phyloP scores from a whole-genome alignment of 75 land plant species.

The Selaginella tamariscina region DNA sequence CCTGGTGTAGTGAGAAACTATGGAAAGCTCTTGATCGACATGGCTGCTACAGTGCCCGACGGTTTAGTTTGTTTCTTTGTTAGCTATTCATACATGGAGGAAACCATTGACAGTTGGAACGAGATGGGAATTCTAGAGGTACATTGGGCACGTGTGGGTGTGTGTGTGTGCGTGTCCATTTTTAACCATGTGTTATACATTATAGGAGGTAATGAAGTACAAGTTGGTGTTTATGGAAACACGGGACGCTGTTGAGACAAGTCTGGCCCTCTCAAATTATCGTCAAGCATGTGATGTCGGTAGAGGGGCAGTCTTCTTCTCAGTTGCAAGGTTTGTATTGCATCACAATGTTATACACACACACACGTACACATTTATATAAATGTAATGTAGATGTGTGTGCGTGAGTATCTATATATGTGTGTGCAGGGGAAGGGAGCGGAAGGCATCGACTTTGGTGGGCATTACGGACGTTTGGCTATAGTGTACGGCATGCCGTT shows the following conservation, averaged over 20 bases:
- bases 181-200: background rate
- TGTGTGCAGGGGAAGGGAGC: slow-evolving; percentile 99
- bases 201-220: slow-evolving; percentile 98
- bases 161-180: background rate
- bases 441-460: slow-evolving; percentile 99
- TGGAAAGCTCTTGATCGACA: slow-evolving; percentile 86
- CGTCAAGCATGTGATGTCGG: slow-evolving; percentile 99
- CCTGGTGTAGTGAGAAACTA: slow-evolving; percentile 97
- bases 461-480: slow-evolving; percentile 95
- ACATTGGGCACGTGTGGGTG: background rate
- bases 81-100: slow-evolving; percentile 99
- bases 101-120: slow-evolving; percentile 92
- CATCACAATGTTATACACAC: slow-evolving; percentile 14
- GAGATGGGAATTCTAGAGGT: slow-evolving; percentile 96
- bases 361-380: too few species aligned
- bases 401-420: too few species aligned
- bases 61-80: slow-evolving; percentile 98
- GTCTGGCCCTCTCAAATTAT: slow-evolving; percentile 90
- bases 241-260: slow-evolving; percentile 96
- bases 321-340: slow-evolving; percentile 78
- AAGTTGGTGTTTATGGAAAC: slow-evolving; percentile 98
- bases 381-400: too few species aligned
- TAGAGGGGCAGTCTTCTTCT: slow-evolving; percentile 99
- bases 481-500: slow-evolving; percentile 99
- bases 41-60: slow-evolving; percentile 98